Conservation (phyloP, 306 rosid genomes). For the Citrullus colocynthis region DNA sequence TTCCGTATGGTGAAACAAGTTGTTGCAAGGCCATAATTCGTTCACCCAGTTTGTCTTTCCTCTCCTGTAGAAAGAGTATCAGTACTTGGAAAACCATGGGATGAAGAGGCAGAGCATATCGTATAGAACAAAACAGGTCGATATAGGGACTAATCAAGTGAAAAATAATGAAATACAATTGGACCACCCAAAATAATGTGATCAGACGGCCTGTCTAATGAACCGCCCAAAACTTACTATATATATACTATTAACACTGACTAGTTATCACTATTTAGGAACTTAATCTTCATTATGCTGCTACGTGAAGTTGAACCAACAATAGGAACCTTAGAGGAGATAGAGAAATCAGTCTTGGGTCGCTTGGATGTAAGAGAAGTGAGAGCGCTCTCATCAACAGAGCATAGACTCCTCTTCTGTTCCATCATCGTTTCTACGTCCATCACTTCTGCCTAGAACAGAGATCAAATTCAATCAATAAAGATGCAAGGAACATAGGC, state of each 20-base stretch:
- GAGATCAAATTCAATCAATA: conserved; percentile 20
- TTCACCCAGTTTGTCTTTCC: conserved; percentile 83
- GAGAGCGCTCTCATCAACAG: conserved; percentile 61
- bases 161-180: background rate
- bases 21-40: conserved; percentile 81
- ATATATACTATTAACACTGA: background rate
- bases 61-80: conserved; percentile 39
- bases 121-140: background rate
- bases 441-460: conserved; percentile 25
- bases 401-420: conserved; percentile 68
- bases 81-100: background rate
- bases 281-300: background rate
- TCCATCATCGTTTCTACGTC: conserved; percentile 72
- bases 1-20: conserved; percentile 96
- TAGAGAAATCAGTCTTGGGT: conserved; percentile 68
- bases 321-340: conserved; percentile 59
- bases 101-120: background rate
- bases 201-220: background rate
- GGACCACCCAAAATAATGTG: background rate
- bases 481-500: background rate
- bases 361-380: conserved; percentile 70
- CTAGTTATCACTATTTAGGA: background rate
- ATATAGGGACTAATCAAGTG: background rate
- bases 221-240: background rate
- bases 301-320: background rate